These are phyloP conservation scores for Suillus paluster DNA, from an alignment of 768 basidiomycete genomes.

Conservation along the genomic window DNA sequence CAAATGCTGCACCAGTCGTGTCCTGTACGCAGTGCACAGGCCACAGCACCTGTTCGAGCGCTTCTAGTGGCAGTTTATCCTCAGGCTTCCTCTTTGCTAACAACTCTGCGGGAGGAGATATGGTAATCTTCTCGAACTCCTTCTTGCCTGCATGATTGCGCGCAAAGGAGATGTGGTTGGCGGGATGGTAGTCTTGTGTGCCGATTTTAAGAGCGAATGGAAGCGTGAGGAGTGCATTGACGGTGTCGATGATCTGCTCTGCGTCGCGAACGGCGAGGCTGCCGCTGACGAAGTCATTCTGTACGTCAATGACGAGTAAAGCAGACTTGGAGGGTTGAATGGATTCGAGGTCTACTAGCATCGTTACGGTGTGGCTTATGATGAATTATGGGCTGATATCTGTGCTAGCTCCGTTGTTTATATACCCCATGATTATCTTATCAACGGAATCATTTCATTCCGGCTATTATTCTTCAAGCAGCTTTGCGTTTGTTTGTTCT, in stretches of 20 bases:
- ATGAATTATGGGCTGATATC: not conserved
- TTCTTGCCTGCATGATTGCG: constrained; percentile 47
- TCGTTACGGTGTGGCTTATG: not conserved
- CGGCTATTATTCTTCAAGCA: not conserved
- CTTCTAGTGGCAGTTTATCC: constrained; percentile 19
- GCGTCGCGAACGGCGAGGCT: constrained; percentile 73
- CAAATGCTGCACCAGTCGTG: constrained; percentile 63
- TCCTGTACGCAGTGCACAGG: constrained; percentile 78
- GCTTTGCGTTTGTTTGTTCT: not conserved
- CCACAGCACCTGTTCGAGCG: constrained; percentile 67
- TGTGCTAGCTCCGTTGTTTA: not conserved
- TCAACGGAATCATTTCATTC: not conserved
- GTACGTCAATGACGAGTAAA: constrained; percentile 77
- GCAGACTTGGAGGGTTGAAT: constrained; percentile 37
- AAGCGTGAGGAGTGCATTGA: constrained; percentile 61
- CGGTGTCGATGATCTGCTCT: constrained; percentile 54
- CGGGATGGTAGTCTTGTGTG: constrained; percentile 64
- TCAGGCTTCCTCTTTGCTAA: constrained; percentile 34
- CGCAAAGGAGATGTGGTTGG: constrained; percentile 74
- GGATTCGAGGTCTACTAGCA: not conserved
- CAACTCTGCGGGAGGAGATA: constrained; percentile 36
- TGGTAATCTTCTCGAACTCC: constrained; percentile 45
- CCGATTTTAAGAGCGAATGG: constrained; percentile 57
- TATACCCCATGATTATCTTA: not conserved
- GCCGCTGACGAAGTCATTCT: constrained; percentile 83